A percentile compares a stretch with the other conserved stretches of the same genome.
phyloP scores from a whole-genome alignment of 2,329 filamentous ascomycete genomes.

The Thelonectria rubi region DNA sequence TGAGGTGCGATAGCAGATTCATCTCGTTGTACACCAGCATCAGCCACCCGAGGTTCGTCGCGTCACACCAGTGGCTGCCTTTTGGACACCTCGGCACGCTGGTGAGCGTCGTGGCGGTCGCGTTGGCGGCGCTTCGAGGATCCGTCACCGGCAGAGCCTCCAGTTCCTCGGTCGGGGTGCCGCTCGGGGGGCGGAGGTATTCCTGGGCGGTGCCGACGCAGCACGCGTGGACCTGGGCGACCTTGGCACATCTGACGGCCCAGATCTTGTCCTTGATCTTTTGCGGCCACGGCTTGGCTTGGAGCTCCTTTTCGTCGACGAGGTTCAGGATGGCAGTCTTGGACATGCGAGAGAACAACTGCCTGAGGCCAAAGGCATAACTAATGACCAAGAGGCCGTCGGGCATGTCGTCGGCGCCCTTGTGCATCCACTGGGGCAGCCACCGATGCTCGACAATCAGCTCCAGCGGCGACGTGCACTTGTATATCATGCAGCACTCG shows the following conservation, averaged over 20 bases:
- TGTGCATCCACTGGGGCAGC: conserved; percentile 62
- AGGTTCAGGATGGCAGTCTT: conserved; percentile 60
- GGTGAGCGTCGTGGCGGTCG: conserved; percentile 43
- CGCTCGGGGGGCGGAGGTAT: conserved; percentile 50
- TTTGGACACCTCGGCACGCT: conserved; percentile 58
- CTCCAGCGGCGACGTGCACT: conserved; percentile 61
- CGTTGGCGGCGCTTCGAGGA: conserved; percentile 29
- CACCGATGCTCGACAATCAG: conserved; percentile 60
- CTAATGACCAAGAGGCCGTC: conserved; percentile 61
- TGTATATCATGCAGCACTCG: conserved; percentile 59
- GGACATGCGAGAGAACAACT: conserved; percentile 60
- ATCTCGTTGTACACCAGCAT: conserved; percentile 62
- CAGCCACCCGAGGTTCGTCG: conserved; percentile 62
- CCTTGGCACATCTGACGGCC: conserved; percentile 58
- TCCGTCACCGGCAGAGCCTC: conserved; percentile 34
- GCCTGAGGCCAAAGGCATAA: conserved; percentile 60
- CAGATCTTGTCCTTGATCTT: conserved; percentile 59
- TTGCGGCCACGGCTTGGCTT: conserved; percentile 57
- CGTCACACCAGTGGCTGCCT: conserved; percentile 61
- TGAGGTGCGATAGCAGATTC: conserved; percentile 53
- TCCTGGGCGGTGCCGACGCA: conserved; percentile 56
- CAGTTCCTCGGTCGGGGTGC: conserved; percentile 25
- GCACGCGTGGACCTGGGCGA: conserved; percentile 59
- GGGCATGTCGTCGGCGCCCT: conserved; percentile 57
- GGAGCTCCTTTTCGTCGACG: conserved; percentile 53